Conservation (phyloP, 495 filamentous ascomycete genomes). For the Aspergillus biplanus region DNA sequence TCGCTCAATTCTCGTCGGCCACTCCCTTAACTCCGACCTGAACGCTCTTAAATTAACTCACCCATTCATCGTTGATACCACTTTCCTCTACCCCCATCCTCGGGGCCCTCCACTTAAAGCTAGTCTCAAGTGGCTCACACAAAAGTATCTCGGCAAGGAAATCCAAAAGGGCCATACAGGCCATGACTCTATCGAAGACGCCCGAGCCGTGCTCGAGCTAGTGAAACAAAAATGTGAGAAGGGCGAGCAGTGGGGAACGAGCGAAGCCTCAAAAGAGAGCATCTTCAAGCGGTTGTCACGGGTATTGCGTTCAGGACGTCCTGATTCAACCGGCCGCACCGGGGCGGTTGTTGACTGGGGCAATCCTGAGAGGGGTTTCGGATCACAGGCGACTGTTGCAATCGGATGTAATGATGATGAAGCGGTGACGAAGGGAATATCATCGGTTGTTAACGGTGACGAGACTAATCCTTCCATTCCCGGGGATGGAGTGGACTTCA, state of each 20-base stretch:
- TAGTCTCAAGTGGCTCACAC: conserved; percentile 80
- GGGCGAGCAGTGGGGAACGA: conserved; percentile 79
- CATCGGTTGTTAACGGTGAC: conserved; percentile 71
- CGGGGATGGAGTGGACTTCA: conserved; percentile 77
- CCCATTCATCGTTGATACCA: conserved; percentile 90
- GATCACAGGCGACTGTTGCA: conserved; percentile 67
- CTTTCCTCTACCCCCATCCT: conserved; percentile 81
- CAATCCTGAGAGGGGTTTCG: conserved; percentile 71
- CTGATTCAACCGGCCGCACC: conserved; percentile 57
- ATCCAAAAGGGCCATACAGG: conserved; percentile 82
- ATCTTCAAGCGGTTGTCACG: conserved; percentile 83
- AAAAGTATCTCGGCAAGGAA: conserved; percentile 78
- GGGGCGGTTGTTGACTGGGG: conserved; percentile 92
- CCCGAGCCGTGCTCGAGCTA: conserved; percentile 85
- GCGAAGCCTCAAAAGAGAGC: conserved; percentile 73
- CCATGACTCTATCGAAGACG: conserved; percentile 92
- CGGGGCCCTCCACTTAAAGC: conserved; percentile 73
- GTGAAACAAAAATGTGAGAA: conserved; percentile 94
- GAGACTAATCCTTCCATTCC: conserved; percentile 63
- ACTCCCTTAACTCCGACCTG: conserved; percentile 90
- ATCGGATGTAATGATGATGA: conserved; percentile 77
- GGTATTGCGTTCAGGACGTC: conserved; percentile 55
- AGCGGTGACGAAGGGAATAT: conserved; percentile 71
- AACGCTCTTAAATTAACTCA: conserved; percentile 82
- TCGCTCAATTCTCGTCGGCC: conserved; percentile 80